Evolutionary conservation across 1,139 yeast genomes (phyloP), one percentile per base, ranked within the genome.

Genomic region (Suhomyces yuchorum): DNA sequence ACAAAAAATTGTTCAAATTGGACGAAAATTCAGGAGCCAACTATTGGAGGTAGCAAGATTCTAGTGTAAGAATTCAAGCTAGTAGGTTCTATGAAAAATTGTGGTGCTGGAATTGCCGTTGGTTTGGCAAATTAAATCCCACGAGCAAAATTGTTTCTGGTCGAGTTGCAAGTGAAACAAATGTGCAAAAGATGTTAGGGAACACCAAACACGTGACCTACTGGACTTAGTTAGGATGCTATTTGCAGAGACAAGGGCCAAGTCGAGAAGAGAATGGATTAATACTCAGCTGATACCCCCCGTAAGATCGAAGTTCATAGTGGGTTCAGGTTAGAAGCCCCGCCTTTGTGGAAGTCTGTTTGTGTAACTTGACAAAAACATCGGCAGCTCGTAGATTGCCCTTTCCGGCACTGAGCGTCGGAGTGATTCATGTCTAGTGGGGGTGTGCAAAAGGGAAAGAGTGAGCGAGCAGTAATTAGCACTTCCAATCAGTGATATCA

Each of bases 281-380:
- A 19, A 28, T 39, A 19, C 11, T 30, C 20, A 26, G n/a, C 22
- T 11, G 12, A 17, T 17, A n/a, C 23, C 28, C 46, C 46, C 46
- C 46, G 46, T 43, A 37, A 23, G 33, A 43, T 33, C 30, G 20
- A 28, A 43, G 14, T 33, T 32, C 40, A 37, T 30, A 37, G 46
- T 37, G 46, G 46, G 39, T 35, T 37, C 24, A 32, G 42, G 42
- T 43, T 43, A 26, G 46, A 11, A 20, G 40, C 44, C 37, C 38
- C 15, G 42, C 32, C 4, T 19, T 20, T 11, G 38, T 14, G 34
- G 11, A 12, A 12, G 12, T 12, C 8, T 23, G 15, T 30, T 22
- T 32, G 18, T n/a, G 37, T 19, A 30, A 24, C 30, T 23, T 15
- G 18, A 30, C 19, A 38, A 9, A n/a, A 20, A 26, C 22, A 33